Percentiles rank a stretch among this genome's conserved stretches.
phyloP scores from a whole-genome alignment of 208 protist species.

The Crithidia expoeki region DNA sequence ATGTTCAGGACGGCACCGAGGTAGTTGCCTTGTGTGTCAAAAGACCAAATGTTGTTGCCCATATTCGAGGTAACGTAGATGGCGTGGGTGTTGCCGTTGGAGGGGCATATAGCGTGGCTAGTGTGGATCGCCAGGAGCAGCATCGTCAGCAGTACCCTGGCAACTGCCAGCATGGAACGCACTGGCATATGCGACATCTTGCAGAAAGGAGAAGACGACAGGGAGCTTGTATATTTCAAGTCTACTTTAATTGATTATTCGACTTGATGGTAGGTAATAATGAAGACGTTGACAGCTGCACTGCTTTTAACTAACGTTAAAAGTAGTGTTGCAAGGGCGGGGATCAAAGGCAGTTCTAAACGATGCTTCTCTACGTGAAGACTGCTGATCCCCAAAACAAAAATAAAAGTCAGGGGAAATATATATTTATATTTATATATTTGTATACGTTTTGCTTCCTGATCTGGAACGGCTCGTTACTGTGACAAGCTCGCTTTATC shows the following conservation, averaged over 20 bases:
- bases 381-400: neutral
- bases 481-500: neutral
- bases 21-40: conserved; percentile 80
- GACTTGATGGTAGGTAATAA: too few species aligned
- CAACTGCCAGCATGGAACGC: conserved; percentile 5
- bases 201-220: neutral
- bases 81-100: conserved; percentile 87
- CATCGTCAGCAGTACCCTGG: conserved; percentile 25
- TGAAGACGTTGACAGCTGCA: too few species aligned
- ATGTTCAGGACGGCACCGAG: conserved; percentile 80
- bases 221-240: neutral
- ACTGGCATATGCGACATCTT: conserved; percentile 1
- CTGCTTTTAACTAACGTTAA: too few species aligned
- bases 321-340: too few species aligned
- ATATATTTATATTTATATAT: too few species aligned
- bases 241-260: too few species aligned
- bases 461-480: conserved; percentile 2
- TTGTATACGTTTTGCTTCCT: too few species aligned
- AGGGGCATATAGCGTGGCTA: conserved; percentile 59
- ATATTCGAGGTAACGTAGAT: conserved; percentile 90
- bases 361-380: too few species aligned
- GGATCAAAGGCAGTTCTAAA: too few species aligned
- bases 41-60: conserved; percentile 89
- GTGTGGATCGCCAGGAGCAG: conserved; percentile 13
- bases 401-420: neutral